phyloP scores from a whole-genome alignment of 768 basidiomycete species.

The Boletus rufocinnamomeus region DNA sequence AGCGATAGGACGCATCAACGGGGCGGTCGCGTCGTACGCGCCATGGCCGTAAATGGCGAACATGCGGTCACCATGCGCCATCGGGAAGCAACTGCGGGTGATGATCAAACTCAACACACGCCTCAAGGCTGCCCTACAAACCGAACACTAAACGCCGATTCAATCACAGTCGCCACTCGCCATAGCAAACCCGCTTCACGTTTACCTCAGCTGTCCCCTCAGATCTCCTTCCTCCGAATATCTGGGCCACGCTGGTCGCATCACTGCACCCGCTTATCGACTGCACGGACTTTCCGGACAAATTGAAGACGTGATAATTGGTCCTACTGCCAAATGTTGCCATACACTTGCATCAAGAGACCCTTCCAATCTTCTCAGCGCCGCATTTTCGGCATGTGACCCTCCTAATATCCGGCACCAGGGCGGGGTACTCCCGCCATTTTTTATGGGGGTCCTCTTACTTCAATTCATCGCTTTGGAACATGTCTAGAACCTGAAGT shows the following conservation, averaged over 20 bases:
- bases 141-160: conserved; percentile 28
- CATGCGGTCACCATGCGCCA: conserved; percentile 40
- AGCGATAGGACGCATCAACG: conserved; percentile 19
- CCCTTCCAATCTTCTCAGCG: conserved; percentile 19
- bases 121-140: conserved; percentile 36
- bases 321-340: conserved; percentile 10
- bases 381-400: conserved; percentile 23
- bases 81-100: conserved; percentile 28
- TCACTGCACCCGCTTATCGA: conserved; percentile 21
- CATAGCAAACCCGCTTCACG: conserved; percentile 17
- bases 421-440: conserved; percentile 14
- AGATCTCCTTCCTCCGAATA: conserved; percentile 9
- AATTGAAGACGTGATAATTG: conserved; percentile 36
- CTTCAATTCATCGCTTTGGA: conserved; percentile 32
- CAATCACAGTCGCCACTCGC: conserved; percentile 17
- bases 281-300: conserved; percentile 30
- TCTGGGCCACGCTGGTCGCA: conserved; percentile 10
- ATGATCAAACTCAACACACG: conserved; percentile 27
- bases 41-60: conserved; percentile 34
- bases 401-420: conserved; percentile 21
- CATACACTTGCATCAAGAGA: conserved; percentile 8
- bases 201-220: conserved; percentile 34
- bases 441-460: conserved; percentile 37
- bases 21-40: conserved; percentile 19
- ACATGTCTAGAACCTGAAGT: conserved; percentile 26